Evolutionary conservation across 345 rosid genomes (phyloP), one percentile per base, ranked within the genome.

Genomic region (Pelargonium nanum): DNA sequence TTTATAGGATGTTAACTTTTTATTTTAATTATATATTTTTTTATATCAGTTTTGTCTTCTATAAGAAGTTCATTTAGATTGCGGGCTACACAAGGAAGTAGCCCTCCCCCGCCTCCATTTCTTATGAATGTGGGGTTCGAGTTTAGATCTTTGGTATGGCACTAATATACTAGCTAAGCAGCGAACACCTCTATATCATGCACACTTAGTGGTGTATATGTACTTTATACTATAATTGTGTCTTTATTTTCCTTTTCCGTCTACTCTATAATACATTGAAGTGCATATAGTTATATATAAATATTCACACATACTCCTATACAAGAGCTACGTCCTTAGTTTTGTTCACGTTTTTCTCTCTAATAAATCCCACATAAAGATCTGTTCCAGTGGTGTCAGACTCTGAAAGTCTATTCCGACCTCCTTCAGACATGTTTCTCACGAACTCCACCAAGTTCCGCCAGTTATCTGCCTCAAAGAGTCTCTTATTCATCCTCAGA

Each of bases 381-480:
- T 81, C 59, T 34, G 82, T 80, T 59, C 85, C 80, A 1, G 57
- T 70, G 58, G 82, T 60, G 81, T 84, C 91, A 28, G 68, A 62
- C 54, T 81, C 82, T 6, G 94, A 57, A 40, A 85, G 74, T 67
- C 68, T 72, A 65, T 70, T 78, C 63, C 80, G 72, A 24, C 96
- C 85, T 50, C 85, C 87, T 67, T 80, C 87, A 52, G 85, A 78
- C 96, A 89, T 89, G 82, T 75, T 79, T 69, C 71, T 83, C 58
- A 84, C 91, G 69, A 89, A 93, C 75, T 85, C 88, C 40, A 80
- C 97, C 19, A 87, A 48, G 68, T 85, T 70, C 65, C 82, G 75
- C 99, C 99, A 89, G 51, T 87, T 89, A 19, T 79, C 83, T 48
- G 77, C 96, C 55, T 89, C 97, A 24, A 93, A 87, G 83, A 89